Conservation (phyloP, 2,329 filamentous ascomycete species). For the Eurotiales sp. region DNA sequence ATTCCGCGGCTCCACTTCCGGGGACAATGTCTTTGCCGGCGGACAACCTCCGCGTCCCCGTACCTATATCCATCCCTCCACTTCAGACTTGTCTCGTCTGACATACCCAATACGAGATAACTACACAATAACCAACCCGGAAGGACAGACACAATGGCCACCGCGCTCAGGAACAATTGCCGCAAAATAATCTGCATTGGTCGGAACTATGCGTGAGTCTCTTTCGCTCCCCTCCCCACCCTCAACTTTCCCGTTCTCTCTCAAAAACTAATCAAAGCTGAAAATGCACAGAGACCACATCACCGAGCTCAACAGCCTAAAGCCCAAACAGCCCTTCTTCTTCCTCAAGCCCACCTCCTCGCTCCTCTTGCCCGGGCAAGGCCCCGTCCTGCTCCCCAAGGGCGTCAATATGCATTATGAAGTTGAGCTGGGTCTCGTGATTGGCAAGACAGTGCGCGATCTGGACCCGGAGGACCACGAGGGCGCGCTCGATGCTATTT, state of each 20-base stretch:
- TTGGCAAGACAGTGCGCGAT: constrained; percentile 76
- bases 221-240: neutral
- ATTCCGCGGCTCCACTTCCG: neutral
- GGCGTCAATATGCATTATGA: constrained; percentile 91
- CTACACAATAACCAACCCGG: neutral
- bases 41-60: neutral
- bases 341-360: constrained; percentile 93
- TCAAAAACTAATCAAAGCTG: neutral
- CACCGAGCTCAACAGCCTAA: constrained; percentile 79
- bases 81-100: too few relatives aligned
- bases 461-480: constrained; percentile 69
- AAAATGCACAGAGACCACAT: constrained; percentile 71
- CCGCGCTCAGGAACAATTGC: constrained; percentile 50
- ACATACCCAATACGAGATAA: too few relatives aligned
- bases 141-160: constrained; percentile 29
- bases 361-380: constrained; percentile 73
- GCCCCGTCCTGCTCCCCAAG: constrained; percentile 74
- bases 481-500: constrained; percentile 76
- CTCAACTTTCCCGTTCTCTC: neutral
- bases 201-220: constrained; percentile 84
- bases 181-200: constrained; percentile 88
- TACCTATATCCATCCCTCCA: too few relatives aligned
- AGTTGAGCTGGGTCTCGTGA: constrained; percentile 85
- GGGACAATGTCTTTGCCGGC: constrained; percentile 5
- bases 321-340: constrained; percentile 96